A percentile compares a stretch with the other conserved stretches of the same genome.
phyloP scores from a whole-genome alignment of 495 filamentous ascomycete species.

The Margaritispora aquatica region DNA sequence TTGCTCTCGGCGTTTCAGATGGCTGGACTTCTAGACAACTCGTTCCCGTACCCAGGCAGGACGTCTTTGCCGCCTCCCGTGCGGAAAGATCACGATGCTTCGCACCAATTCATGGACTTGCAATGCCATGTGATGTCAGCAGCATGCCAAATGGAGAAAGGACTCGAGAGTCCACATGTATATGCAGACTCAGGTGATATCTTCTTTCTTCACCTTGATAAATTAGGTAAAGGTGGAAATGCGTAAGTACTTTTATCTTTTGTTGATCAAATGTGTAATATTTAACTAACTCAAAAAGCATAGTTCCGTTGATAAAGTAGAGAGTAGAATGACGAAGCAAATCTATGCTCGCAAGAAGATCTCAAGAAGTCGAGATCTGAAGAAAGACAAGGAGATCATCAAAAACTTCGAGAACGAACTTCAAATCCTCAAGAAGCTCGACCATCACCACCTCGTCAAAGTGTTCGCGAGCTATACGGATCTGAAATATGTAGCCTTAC shows the following conservation, averaged over 20 bases:
- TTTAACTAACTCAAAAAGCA: not conserved
- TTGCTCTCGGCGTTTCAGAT: not conserved
- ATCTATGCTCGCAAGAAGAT: not conserved
- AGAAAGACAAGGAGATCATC: not conserved
- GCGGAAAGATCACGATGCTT: not conserved
- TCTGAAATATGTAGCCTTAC: slow-evolving; percentile 11
- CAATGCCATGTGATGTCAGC: not conserved
- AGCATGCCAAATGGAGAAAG: not conserved
- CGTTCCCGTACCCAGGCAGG: not conserved
- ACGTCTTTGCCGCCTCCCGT: not conserved
- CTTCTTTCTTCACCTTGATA: not conserved
- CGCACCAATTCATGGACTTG: not conserved
- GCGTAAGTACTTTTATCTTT: not conserved
- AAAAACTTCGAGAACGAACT: slow-evolving; percentile 16
- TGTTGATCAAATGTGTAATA: too few relatives aligned
- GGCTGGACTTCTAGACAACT: not conserved
- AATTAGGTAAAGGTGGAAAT: not conserved
- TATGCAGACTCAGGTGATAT: not conserved
- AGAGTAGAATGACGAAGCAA: not conserved
- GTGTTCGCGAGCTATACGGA: slow-evolving; percentile 16
- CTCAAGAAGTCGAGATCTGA: not conserved
- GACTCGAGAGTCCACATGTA: not conserved
- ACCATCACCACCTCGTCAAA: slow-evolving; percentile 12
- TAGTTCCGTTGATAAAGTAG: not conserved
- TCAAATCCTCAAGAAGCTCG: slow-evolving; percentile 12